These are phyloP conservation scores for Venturia pyrina DNA, from an alignment of 2,329 filamentous ascomycete genomes.

Conservation along the genomic window DNA sequence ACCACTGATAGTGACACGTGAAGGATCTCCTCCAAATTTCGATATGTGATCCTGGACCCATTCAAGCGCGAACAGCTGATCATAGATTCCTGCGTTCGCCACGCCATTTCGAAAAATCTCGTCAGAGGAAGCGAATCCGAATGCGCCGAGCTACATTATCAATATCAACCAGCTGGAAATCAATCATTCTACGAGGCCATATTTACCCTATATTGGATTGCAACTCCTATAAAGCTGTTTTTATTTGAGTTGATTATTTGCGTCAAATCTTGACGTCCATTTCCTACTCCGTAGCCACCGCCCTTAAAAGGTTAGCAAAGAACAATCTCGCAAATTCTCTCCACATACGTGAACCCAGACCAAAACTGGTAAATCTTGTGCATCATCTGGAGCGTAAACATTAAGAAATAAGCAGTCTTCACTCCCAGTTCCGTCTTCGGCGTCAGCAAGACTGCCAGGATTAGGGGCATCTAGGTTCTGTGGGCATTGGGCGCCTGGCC, in stretches of 20 bases:
- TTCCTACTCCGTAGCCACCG: neutral
- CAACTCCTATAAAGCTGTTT: constrained; percentile 39
- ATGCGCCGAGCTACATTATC: constrained; percentile 30
- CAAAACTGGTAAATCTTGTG: constrained; percentile 28
- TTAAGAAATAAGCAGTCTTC: constrained; percentile 30
- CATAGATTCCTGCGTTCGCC: constrained; percentile 35
- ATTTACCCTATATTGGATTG: constrained; percentile 41
- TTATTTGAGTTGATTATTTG: constrained; percentile 34
- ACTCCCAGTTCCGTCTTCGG: constrained; percentile 1
- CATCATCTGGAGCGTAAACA: constrained; percentile 24
- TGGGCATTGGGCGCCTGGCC: neutral
- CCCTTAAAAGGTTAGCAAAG: neutral
- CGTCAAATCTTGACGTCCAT: neutral
- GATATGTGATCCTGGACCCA: constrained; percentile 44
- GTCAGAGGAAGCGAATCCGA: constrained; percentile 33
- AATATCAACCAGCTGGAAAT: neutral
- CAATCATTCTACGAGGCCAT: neutral
- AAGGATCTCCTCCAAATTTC: constrained; percentile 41
- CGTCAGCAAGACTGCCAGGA: neutral
- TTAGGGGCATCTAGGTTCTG: neutral
- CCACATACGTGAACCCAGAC: constrained; percentile 31
- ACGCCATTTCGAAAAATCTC: constrained; percentile 28
- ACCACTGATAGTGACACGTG: constrained; percentile 37
- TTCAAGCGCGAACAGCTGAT: constrained; percentile 41
- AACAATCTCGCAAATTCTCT: neutral